Evolutionary conservation across 116 monocot species (phyloP), one percentile per base, ranked within the genome.

Genomic region (Trichopus zeylanicus): DNA sequence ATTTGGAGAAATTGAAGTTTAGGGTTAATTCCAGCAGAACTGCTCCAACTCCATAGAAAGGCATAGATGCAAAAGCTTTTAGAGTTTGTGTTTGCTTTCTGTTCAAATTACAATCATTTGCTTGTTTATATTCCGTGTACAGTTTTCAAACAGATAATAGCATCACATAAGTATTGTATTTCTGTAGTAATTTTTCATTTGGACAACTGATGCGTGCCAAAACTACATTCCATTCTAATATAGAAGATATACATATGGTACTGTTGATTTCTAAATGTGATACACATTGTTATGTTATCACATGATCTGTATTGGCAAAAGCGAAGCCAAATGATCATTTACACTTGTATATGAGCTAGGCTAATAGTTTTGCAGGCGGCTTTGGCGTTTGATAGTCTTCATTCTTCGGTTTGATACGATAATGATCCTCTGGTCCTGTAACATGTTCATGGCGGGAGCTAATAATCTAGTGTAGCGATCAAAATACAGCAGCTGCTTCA

Each of bases 401-500:
- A 73, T 62, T 62, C 77, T 76, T 18, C 67, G 61, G 29, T 76
- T 75, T 5, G 94, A 86, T 16, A 60, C 61, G 3, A 94, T 70
- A 27, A 64, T 78, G 53, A 94, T 81, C 67, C 94, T 75, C 59
- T 85, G 82, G 13, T 94, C 94, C 70, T 64, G 89, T 5, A 93
- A 86, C 93, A 93, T 93, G 78, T 93, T 89, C 75, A 93, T 67
- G 54, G 60, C 85, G 1, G 93, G 93, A 51, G 94, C 89, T 42
- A 94, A 57, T 19, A 94, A 42, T 21, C 94, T 74, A 33, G 94
- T 89, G 29, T 94, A 94, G 3, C 94, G 86, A 60, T 94, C 94
- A 46, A 93, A 94, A 61, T 94, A 94, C 27, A 94, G 75, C 31
- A 94, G 80, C 46, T 89, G 89, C 73, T 94, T 94, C 71, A 94